Evolutionary conservation across 148 eudicot genomes (phyloP).

Genomic region (Chenopodium berlandieri): DNA sequence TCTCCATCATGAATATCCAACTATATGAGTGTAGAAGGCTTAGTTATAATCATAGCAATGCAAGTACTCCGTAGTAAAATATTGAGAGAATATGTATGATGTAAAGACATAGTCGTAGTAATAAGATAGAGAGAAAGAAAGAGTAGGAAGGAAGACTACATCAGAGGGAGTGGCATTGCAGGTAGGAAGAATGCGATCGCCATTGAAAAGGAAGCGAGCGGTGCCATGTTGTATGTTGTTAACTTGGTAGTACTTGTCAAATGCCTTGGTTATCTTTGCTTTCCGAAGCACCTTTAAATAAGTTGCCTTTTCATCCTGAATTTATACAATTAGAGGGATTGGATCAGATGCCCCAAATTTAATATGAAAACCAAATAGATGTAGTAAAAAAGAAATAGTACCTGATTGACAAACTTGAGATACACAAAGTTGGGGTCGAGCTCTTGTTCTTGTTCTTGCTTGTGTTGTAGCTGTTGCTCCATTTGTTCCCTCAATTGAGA

Average conservation of each 20-base stretch:
- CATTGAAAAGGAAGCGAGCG: background rate
- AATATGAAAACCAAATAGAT: no score
- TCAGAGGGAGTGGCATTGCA: background rate
- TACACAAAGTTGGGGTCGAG: background rate
- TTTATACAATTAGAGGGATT: no score
- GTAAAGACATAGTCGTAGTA: no score
- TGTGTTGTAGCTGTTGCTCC: no score
- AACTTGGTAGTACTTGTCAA: background rate
- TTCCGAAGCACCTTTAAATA: background rate
- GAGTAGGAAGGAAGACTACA: background rate
- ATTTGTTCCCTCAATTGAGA: no score
- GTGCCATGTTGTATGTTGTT: background rate
- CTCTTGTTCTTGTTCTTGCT: no score
- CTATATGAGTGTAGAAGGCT: background rate
- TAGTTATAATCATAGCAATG: background rate
- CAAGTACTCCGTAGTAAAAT: no score
- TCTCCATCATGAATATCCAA: constrained; percentile 4
- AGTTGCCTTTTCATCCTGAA: background rate
- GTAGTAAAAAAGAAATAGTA: background rate
- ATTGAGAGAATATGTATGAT: no score
- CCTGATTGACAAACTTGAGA: constrained; percentile 5
- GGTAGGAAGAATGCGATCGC: background rate
- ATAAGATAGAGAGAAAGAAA: background rate
- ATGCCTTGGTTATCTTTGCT: background rate
- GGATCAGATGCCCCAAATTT: no score